Base-by-base conservation (phyloP, 2,329 filamentous ascomycete genomes). In the Ophiostoma sp. region DNA sequence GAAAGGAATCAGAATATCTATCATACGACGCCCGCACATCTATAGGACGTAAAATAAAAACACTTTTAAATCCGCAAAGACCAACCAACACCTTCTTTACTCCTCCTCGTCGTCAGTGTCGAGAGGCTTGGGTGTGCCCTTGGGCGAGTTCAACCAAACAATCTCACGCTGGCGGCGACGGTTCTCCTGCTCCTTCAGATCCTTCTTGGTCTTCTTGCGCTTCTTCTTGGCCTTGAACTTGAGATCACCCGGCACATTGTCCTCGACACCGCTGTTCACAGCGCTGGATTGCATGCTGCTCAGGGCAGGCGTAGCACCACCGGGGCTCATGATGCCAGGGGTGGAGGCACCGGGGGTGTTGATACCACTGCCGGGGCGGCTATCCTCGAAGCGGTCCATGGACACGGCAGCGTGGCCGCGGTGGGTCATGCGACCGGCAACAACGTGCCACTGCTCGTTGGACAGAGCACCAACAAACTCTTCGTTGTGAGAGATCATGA, bases 401-500 rank as follows among this genome's bases (percentile, higher is more conserved):
- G 86, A 84, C 73, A 96, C 84, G 71, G 92, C 89, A 1, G 89
- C 82, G 78, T 89, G 88, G 75, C 92, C 93, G 78, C 93, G 93
- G 81, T 94, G 90, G 2, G 92, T 91, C 72, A 99, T 90, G 67
- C 90, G 89, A 1, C 95, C 95, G 76, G 94, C 92, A 70, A 88
- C 89, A 74, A 99, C 92, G 80, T 96, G 91, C 92, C 95, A 96
- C 81, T 98, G 94, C 83, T 99, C 96, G 4, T 91, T 92, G 81
- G 95, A 95, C 13, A 99, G 88, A 3, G 94, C 94, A 72, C 94
- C 94, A 68, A 99, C 94, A 77, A 99, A 99, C 80, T 99, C 95
- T 78, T 98, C 94, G 86, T 99, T 98, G 83, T 99, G 95, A 73
- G 94, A 97, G 81, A 99, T 99, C 89, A 99, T 96, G 74, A 99